Evolutionary conservation across 257 asterid species (phyloP).

Genomic region (Capsicum pubescens): DNA sequence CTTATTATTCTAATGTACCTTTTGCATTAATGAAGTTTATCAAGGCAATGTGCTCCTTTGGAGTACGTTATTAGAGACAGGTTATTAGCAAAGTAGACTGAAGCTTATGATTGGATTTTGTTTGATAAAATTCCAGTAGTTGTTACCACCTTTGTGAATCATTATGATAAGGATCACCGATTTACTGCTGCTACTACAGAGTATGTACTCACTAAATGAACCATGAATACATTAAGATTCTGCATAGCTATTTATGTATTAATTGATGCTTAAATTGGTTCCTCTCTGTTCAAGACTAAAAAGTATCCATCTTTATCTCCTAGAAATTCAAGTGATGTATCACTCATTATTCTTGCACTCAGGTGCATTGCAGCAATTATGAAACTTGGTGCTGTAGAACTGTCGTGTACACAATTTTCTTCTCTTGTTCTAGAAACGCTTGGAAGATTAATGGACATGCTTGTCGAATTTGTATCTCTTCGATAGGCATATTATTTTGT

Average conservation of each 20-base stretch:
- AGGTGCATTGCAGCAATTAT: conserved; percentile 86
- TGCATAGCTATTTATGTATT: conserved; percentile 24
- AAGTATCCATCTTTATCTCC: conserved; percentile 54
- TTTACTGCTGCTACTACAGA: conserved; percentile 67
- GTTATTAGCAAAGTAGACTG: conserved; percentile 76
- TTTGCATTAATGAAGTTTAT: conserved; percentile 58
- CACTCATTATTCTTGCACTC: conserved; percentile 88
- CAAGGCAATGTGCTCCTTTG: conserved; percentile 81
- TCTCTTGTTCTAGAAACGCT: conserved; percentile 68
- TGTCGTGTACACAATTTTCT: conserved; percentile 81
- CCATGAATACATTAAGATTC: background rate
- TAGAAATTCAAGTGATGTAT: conserved; percentile 67
- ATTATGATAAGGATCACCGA: conserved; percentile 70
- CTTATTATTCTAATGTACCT: conserved; percentile 33
- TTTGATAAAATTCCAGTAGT: conserved; percentile 78
- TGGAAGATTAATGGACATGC: conserved; percentile 93
- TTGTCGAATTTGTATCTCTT: conserved; percentile 76
- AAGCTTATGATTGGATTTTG: conserved; percentile 85
- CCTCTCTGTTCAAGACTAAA: conserved; percentile 55
- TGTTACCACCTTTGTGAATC: conserved; percentile 69
- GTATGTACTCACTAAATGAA: conserved; percentile 53
- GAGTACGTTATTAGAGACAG: conserved; percentile 78
- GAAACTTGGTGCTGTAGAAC: conserved; percentile 90
- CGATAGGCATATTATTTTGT: conserved; percentile 68
- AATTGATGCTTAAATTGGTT: conserved; percentile 28